Base-by-base conservation (phyloP, 2,329 filamentous ascomycete species). In the Rhinocladiella mackenziei region DNA sequence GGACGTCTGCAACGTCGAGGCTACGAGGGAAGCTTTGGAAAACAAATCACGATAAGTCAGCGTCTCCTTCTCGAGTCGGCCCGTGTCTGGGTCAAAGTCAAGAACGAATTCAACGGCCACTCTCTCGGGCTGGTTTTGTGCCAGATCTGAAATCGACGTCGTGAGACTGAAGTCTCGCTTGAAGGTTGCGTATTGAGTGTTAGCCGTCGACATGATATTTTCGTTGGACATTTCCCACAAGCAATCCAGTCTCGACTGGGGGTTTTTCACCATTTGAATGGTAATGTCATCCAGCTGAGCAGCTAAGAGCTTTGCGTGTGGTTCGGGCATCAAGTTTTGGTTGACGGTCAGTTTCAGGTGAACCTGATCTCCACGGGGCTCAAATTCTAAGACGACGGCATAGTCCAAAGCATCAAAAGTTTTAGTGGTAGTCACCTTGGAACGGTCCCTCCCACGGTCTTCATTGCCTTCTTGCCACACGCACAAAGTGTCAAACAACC, bases 401-500 rank as follows among this genome's bases (percentile, higher is more conserved):
- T 86, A 89, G 59, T 94, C 89, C 5, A 92, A 69, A 15, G 78
- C 77, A 59, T 96, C 89, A 4, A 74, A 63, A 39, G 84, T 80
- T 18, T 75, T 72, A 0, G 77, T 60, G 42, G 88, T 71, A 7
- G 58, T 62, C 0, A 91, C 68, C 51, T 57, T 55, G 56, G 67
- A 58, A 3, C 59, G 51, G n/a, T 59, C 53, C 2, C 53, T 50
- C 19, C 69, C 42, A 11, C 63, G 62, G 1, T 63, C 52, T 13
- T 55, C 65, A 1, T 84, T 68, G 0, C 82, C 84, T 58, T 94
- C 83, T 56, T 96, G 89, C 72, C 89, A 96, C 0, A 89, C 81
- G 56, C 94, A 83, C 0, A 95, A 68, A 1, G 82, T 75, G 54
- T 94, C 86, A 55, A 91, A 95, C 0, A 94, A 64, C 1, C 66